Base-by-base conservation (phyloP, 805 yeast species). In the Suhomyces vadensis region DNA sequence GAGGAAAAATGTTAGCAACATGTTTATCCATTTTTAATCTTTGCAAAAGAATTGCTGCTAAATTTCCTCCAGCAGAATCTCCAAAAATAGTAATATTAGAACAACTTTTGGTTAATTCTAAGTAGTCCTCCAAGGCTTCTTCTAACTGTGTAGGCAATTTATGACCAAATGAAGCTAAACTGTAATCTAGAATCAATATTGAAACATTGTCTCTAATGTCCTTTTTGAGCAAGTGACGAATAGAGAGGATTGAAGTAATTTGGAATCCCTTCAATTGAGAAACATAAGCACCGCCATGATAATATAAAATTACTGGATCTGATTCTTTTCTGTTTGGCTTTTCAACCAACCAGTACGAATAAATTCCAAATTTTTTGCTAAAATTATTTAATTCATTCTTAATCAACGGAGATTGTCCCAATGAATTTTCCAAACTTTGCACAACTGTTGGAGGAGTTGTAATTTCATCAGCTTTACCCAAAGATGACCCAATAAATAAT, bases 1-100 rank as follows among this genome's bases (percentile, higher is more conserved):
- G 51, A 1, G 72, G 74, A 49, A 49, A 54, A 42, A 3, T 43
- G 27, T 2, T 26, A 16, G 8, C 43, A 27, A 3, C 36, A 25
- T n/a, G n/a, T n/a, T n/a, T n/a, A n/a, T n/a, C n/a, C n/a, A n/a
- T n/a, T 17, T 56, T 55, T 47, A 69, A 51, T 31, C 46, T 57
- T 41, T 67, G 66, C 13, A 67, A 51, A 45, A 60, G 63, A 11
- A 55, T 54, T 14, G 69, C 49, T 10, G 62, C 52, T 45, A 71
- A 58, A 47, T 70, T 60, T 1, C 71, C 75, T 19, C 76, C 75
- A 6, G 75, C 75, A 1, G 74, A 69, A 50, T 71, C 76, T 3
- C 76, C 75, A 50, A 71, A 48, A 3, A 70, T 51, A 10, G 58
- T 56, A 13, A 71, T 55, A 37, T 69, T 67, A 9, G 50, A 41